Percentiles rank a stretch among this genome's conserved stretches.
Evolutionary conservation across 2,329 filamentous ascomycete species (phyloP).

Genomic region (Fusarium armeniacum): DNA sequence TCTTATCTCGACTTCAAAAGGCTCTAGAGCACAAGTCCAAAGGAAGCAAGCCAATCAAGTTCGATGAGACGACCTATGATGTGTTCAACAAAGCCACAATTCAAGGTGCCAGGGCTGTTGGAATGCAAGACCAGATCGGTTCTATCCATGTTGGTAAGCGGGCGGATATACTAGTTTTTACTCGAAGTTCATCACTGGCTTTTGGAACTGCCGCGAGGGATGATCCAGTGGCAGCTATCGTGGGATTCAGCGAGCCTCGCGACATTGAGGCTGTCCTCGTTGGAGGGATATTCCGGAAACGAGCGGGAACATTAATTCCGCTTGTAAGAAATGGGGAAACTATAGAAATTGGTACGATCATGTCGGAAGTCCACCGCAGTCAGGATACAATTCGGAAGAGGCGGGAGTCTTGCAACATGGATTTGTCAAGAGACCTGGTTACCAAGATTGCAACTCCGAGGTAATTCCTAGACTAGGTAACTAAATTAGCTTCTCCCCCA

Average conservation of each 20-base stretch:
- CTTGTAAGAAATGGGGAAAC: neutral
- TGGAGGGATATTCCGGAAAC: neutral
- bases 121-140: neutral
- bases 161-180: neutral
- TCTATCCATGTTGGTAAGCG: neutral
- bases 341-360: neutral
- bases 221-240: neutral
- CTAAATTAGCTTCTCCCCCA: neutral
- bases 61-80: neutral
- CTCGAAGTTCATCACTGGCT: accelerated
- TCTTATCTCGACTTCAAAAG: neutral
- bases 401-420: neutral
- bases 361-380: neutral
- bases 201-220: neutral
- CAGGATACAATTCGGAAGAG: neutral
- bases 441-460: neutral
- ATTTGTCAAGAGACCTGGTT: neutral
- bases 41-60: neutral
- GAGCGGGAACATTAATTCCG: neutral
- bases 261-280: conserved; percentile 9
- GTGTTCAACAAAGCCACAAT: conserved; percentile 2
- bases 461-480: neutral
- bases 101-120: neutral
- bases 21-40: neutral
- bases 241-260: neutral